Evolutionary conservation across 129 eudicot species (phyloP), one percentile per base, ranked within the genome.

Genomic region (Deinandra increscens): DNA sequence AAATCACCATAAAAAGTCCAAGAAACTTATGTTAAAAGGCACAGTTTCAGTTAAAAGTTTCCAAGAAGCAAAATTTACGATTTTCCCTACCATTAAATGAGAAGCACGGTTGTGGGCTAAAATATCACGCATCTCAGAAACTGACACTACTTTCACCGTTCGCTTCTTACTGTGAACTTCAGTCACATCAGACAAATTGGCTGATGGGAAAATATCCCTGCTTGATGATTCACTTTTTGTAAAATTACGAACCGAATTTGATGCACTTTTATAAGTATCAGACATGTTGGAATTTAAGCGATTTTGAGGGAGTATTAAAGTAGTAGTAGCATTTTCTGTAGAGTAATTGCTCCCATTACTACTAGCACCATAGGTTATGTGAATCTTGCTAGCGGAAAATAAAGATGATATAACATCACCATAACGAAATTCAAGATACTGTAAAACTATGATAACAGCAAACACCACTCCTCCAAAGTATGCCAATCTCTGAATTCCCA

Each of bases 51-150:
- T 17, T 18, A 78, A 31, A 9, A 9, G 20, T 64, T 15, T 41
- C 11, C 2, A 18, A 43, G 51, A 43, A 38, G 9, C 31, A 26
- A 5, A 11, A 12, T 54, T 55, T 6, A 42, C 34, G 37, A 74
- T 53, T 39, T 39, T 34, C 19, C 54, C 56, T 84, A 78, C 86
- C 80, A 70, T 71, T 17, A 80, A 78, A 53, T 50, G 67, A 19
- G 66, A 78, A 39, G 66, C 51, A 7, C 69, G 80, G 60, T 78
- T 81, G 31, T 81, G 71, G 6, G 37, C 53, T 73, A 84, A 75
- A 56, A 84, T 46, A 68, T 81, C 74, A 42, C 9, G 59, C 86
- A 84, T 84, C 79, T 81, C 81, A 19, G 89, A 68, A 66, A 81
- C 39, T 5, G 80, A 60, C 38, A 76, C 81, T 6, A 76, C 58